Percentiles rank a stretch among this genome's conserved stretches.
phyloP scores from a whole-genome alignment of 345 rosid species.

The Gossypium arboreum region DNA sequence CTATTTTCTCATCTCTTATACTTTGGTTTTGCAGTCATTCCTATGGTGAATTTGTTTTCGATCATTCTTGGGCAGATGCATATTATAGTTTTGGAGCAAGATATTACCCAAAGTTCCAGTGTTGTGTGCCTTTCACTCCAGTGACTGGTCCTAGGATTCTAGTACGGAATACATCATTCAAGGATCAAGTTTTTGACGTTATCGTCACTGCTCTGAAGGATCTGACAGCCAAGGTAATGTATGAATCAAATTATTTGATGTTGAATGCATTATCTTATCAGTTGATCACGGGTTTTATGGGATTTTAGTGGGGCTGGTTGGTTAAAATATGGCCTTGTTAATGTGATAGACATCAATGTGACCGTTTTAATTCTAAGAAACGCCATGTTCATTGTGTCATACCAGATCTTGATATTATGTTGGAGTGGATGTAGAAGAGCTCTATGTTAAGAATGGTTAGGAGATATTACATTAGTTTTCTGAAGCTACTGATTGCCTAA shows the following conservation, averaged over 20 bases:
- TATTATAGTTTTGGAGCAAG: slow-evolving; percentile 75
- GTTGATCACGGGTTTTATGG: neutral
- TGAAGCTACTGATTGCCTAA: neutral
- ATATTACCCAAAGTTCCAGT: slow-evolving; percentile 94
- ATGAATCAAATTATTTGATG: neutral
- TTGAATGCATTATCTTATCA: neutral
- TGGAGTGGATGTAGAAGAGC: neutral
- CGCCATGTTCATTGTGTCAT: neutral
- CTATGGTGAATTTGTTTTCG: slow-evolving; percentile 93
- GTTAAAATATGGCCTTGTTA: neutral
- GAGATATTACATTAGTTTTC: neutral
- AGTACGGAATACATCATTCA: slow-evolving; percentile 48
- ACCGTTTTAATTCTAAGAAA: neutral
- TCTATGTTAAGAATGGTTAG: neutral
- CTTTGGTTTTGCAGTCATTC: slow-evolving; percentile 67
- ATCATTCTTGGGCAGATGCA: slow-evolving; percentile 96
- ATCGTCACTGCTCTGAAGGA: slow-evolving; percentile 63
- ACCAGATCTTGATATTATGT: neutral
- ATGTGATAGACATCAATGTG: neutral
- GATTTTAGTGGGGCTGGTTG: neutral
- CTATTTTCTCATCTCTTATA: slow-evolving; percentile 25
- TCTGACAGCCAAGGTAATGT: slow-evolving; percentile 59
- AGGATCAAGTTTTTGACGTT: slow-evolving; percentile 69
- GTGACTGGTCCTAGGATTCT: slow-evolving; percentile 92
- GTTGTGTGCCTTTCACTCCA: slow-evolving; percentile 95